A percentile compares a stretch with the other conserved stretches of the same genome.
Conservation (phyloP, 2,329 filamentous ascomycete genomes). For the Colletotrichum tropicale region DNA sequence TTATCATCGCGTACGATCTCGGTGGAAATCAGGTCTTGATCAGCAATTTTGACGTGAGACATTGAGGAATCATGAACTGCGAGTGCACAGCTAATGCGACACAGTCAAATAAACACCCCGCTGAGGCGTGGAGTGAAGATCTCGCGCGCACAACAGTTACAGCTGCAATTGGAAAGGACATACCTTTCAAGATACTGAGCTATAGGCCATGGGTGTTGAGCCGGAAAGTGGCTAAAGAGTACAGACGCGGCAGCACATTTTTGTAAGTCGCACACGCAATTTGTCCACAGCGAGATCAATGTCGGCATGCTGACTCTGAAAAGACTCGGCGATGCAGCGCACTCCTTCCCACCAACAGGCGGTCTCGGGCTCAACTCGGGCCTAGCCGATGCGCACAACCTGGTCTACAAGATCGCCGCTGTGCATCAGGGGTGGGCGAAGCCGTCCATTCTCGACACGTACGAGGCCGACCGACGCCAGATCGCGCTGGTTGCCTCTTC, state of each 20-base stretch:
- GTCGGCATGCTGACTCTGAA: background rate
- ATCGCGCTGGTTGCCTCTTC: constrained; percentile 42
- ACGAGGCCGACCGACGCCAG: constrained; percentile 39
- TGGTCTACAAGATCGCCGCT: constrained; percentile 40
- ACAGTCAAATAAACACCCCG: constrained; percentile 36
- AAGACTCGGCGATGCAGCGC: constrained; percentile 35
- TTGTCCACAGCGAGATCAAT: background rate
- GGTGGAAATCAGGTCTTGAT: constrained; percentile 45
- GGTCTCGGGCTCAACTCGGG: constrained; percentile 36
- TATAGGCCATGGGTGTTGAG: constrained; percentile 45
- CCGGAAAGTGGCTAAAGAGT: constrained; percentile 42
- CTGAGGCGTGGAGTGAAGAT: constrained; percentile 37
- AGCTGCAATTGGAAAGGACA: constrained; percentile 34
- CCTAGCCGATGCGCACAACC: constrained; percentile 34
- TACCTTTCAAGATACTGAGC: constrained; percentile 41
- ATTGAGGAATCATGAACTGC: no score
- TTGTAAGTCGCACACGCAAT: constrained; percentile 29
- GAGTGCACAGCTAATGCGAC: background rate
- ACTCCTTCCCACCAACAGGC: constrained; percentile 36
- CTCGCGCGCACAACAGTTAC: constrained; percentile 34
- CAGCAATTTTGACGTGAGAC: constrained; percentile 45
- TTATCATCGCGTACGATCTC: constrained; percentile 48
- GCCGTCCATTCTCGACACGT: constrained; percentile 35
- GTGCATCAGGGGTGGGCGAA: constrained; percentile 34
- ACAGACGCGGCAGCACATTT: constrained; percentile 38